Evolutionary conservation across 768 basidiomycete species (phyloP), one percentile per base, ranked within the genome.

Genomic region (Suillus hirtellus): DNA sequence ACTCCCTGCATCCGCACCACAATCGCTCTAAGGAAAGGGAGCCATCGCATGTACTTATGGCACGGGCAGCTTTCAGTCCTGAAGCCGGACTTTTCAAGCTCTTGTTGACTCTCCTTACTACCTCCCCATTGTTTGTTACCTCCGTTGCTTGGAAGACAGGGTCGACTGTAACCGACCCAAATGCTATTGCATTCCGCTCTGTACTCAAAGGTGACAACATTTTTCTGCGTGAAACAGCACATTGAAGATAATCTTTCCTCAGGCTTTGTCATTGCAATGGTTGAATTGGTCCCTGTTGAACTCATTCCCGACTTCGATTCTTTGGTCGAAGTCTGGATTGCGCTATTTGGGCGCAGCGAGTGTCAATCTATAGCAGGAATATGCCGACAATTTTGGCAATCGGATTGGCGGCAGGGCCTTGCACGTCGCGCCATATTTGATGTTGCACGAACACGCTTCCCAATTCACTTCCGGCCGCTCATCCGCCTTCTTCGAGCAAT

Each of bases 391-490:
- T 96, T 86, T 73, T 98, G 95, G 94, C 81, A 87, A 60, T 80
- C 78, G 1, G 93, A 95, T 70, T 91, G 87, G 86, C 78, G 85
- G 44, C 79, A 82, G 43, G 86, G 86, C 54, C 81, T 83, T 4
- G 77, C 87, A 21, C 90, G 94, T 37, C 85, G 90, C 34, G 90
- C 91, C 42, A 84, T 96, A 58, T 84, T 98, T 61, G 93, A 95
- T 64, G 87, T 93, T 27, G 86, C 90, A 8, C 84, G 90, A 3
- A 84, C 90, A 10, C 85, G 92, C 2, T 98, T 95, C 75, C 95
- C 95, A 2, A 83, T 93, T 37, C 88, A 93, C 61, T 82, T 90
- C 65, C 80, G 81, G 31, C 86, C 88, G 0, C 83, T 96, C 24
- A 72, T 92, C 46, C 83, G 84, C 21, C 81, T 96, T 8, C 81